These are phyloP conservation scores for Hypomontagnella monticulosa DNA, from an alignment of 495 filamentous ascomycete species.

Conservation along the genomic window DNA sequence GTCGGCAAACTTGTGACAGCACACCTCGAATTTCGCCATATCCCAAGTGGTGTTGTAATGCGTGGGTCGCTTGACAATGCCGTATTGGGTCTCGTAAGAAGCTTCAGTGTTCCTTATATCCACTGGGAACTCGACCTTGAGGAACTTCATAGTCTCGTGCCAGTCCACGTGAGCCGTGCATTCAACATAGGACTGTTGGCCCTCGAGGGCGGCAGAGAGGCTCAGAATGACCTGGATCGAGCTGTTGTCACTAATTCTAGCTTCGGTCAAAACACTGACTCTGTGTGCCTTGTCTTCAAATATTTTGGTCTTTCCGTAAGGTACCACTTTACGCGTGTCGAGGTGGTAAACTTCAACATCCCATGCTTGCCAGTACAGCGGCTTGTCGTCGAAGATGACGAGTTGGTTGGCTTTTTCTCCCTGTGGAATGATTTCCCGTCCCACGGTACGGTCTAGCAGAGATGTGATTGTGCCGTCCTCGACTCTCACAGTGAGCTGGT, in stretches of 20 bases:
- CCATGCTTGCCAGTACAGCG: constrained; percentile 99
- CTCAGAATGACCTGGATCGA: constrained; percentile 89
- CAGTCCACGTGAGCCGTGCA: constrained; percentile 87
- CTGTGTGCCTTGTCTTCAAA: constrained; percentile 76
- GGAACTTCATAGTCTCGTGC: constrained; percentile 95
- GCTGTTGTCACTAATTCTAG: constrained; percentile 84
- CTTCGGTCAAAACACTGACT: constrained; percentile 81
- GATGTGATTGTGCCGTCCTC: constrained; percentile 81
- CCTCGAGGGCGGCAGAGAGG: constrained; percentile 71
- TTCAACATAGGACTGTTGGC: constrained; percentile 76
- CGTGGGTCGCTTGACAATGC: constrained; percentile 85
- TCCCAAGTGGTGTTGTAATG: constrained; percentile 99
- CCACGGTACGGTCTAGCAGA: constrained; percentile 72
- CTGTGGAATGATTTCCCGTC: constrained; percentile 80
- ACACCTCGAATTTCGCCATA: constrained; percentile 99
- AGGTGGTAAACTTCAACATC: constrained; percentile 97
- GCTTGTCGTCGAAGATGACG: constrained; percentile 97
- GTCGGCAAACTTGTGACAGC: constrained; percentile 98
- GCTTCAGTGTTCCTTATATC: constrained; percentile 92
- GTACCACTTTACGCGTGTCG: constrained; percentile 81
- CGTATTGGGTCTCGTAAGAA: constrained; percentile 95
- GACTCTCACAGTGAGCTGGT: constrained; percentile 74
- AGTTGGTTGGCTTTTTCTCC: constrained; percentile 88
- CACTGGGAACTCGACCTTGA: constrained; percentile 98
- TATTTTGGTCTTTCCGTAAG: constrained; percentile 70